phyloP scores from a whole-genome alignment of 164 flowering plant species.

The Chimonanthus praecox region DNA sequence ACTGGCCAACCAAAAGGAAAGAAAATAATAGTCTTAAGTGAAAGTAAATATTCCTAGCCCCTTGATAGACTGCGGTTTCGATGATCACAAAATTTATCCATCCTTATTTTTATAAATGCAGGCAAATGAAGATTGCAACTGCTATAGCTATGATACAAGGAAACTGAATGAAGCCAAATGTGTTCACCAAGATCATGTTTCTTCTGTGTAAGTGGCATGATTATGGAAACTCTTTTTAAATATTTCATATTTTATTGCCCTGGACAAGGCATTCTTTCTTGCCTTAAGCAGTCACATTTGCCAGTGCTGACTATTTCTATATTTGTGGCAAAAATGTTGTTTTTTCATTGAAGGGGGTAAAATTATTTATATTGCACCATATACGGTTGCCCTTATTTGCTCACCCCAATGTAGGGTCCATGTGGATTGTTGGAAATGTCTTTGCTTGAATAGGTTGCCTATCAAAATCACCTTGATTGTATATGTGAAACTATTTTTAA shows the following conservation, averaged over 20 bases:
- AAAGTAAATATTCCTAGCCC: too few relatives aligned
- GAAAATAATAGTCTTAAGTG: too few relatives aligned
- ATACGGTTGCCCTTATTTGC: too few relatives aligned
- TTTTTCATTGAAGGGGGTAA: too few relatives aligned
- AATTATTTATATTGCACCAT: too few relatives aligned
- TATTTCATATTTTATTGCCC: neutral
- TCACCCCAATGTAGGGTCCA: too few relatives aligned
- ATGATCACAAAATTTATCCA: too few relatives aligned
- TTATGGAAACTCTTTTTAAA: neutral
- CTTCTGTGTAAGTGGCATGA: slow-evolving; percentile 77
- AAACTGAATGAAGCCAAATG: slow-evolving; percentile 80
- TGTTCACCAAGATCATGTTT: slow-evolving; percentile 90
- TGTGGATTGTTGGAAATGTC: too few relatives aligned
- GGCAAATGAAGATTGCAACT: slow-evolving; percentile 97
- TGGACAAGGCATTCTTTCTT: neutral
- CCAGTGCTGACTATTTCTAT: neutral
- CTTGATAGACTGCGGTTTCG: neutral
- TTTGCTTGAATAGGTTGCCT: too few relatives aligned
- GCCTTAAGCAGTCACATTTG: neutral
- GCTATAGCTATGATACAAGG: slow-evolving; percentile 84
- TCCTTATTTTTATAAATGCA: slow-evolving; percentile 12
- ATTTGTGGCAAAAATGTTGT: too few relatives aligned
- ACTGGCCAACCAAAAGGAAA: neutral
- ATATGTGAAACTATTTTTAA: too few relatives aligned
- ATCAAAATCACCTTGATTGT: too few relatives aligned